Evolutionary conservation across 345 rosid genomes (phyloP), one percentile per base, ranked within the genome.

Genomic region (Rhodamnia argentea): DNA sequence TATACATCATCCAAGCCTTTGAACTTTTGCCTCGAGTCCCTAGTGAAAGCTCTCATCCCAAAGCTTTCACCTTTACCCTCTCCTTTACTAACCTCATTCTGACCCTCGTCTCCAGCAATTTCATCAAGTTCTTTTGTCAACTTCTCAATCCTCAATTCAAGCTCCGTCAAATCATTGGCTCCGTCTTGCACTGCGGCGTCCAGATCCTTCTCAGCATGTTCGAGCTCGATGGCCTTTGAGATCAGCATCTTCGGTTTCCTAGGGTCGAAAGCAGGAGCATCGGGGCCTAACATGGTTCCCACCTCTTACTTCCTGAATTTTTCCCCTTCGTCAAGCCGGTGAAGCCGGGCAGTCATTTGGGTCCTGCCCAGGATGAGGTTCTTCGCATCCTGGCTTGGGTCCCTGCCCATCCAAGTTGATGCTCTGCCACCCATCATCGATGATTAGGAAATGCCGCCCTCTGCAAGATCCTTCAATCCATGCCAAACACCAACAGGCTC

Each of bases 391-490:
- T 88, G 52, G 40, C 88, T 83, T 2, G 90, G 86, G 55, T 95
- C 87, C 87, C 78, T 90, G 94, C 10, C 86, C 89, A 84, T 96
- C 98, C 22, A 83, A 50, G 82, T 89, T 95, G 87, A 94, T 90
- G 64, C 96, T 94, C 83, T 95, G 97, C 98, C 98, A 95, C 15
- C 97, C 99, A 88, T 96, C 98, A 50, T 96, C 98, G 29, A 95
- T 94, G 89, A 96, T 95, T 32, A 96, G n/a, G 84, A 85, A 9
- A 92, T 54, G 10, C 99, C 98, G 4, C 93, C 96, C 5, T 93
- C 92, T 1, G 82, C 82, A 55, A 95, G 93, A 55, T 96, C 97
- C 53, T 94, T 92, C 83, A 95, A 91, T 13, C 98, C 98, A 26
- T 90, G 92, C 96, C 98, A 95, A 24, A 94, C 85, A 13, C 95